Conservation (phyloP, 2,329 filamentous ascomycete genomes). For the Colletotrichum theobromicola region DNA sequence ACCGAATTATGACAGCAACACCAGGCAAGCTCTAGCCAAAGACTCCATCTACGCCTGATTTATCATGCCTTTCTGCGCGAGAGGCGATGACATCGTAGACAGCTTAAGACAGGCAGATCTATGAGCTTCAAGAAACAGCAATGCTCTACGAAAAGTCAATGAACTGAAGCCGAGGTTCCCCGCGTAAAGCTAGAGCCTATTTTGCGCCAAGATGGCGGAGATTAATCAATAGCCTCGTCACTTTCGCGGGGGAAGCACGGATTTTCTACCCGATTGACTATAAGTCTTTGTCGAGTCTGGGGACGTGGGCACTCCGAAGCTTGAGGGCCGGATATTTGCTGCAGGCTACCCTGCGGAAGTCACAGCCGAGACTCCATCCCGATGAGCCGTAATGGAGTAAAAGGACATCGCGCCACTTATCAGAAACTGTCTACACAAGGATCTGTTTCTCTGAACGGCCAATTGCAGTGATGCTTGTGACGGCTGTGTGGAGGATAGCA, state of each 20-base stretch:
- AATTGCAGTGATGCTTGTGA: not conserved
- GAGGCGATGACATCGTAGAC: not conserved
- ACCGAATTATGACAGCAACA: not conserved
- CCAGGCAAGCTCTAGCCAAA: not conserved
- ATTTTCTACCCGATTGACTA: not conserved
- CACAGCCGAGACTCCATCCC: not conserved
- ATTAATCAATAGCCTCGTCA: not conserved
- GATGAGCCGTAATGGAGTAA: not conserved
- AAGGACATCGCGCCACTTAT: not conserved
- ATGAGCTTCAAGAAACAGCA: not conserved
- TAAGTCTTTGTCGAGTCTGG: not conserved
- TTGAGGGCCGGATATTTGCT: not conserved
- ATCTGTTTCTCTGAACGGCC: not conserved
- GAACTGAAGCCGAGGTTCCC: not conserved
- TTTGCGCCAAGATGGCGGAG: not conserved
- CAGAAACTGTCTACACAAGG: not conserved
- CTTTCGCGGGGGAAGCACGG: not conserved
- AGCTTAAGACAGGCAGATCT: not conserved
- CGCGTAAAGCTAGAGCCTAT: not conserved
- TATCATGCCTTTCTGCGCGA: rapidly evolving
- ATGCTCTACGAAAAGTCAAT: not conserved
- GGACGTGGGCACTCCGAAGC: not conserved
- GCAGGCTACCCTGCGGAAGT: not conserved
- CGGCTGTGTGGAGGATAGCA: not conserved
- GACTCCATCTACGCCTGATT: not conserved